Percentiles rank a stretch among this genome's conserved stretches.
Evolutionary conservation across 306 rosid genomes (phyloP).

Genomic region (Potentilla sterilis): DNA sequence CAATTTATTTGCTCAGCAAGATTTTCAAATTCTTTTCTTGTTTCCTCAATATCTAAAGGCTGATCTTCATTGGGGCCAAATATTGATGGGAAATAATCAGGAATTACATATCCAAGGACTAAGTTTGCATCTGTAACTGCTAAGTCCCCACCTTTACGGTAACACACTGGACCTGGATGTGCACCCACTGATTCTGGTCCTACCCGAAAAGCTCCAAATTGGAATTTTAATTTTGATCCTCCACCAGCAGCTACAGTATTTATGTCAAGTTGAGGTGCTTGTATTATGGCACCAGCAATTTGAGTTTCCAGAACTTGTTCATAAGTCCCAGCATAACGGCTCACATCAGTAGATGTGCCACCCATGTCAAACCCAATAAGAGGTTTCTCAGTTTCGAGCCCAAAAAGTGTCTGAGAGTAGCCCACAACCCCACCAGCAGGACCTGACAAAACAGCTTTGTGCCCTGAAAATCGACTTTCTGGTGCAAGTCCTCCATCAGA

Average conservation of each 20-base stretch:
- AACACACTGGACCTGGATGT: slow-evolving; percentile 96
- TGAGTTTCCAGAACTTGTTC: slow-evolving; percentile 95
- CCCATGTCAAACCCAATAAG: slow-evolving; percentile 98
- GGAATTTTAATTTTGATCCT: slow-evolving; percentile 88
- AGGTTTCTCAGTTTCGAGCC: slow-evolving; percentile 78
- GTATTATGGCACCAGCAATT: slow-evolving; percentile 88
- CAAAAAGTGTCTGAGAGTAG: slow-evolving; percentile 87
- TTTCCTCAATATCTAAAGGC: slow-evolving; percentile 68
- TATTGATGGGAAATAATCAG: slow-evolving; percentile 87
- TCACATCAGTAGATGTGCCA: slow-evolving; percentile 96
- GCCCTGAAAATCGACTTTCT: slow-evolving; percentile 87
- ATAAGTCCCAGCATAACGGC: slow-evolving; percentile 87
- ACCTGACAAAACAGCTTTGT: slow-evolving; percentile 89
- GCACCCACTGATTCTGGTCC: slow-evolving; percentile 99
- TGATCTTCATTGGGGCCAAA: slow-evolving; percentile 83
- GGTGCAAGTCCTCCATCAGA: slow-evolving; percentile 99
- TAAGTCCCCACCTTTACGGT: slow-evolving; percentile 88
- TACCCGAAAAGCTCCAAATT: slow-evolving; percentile 76
- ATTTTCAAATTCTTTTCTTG: slow-evolving; percentile 66
- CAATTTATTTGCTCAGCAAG: slow-evolving; percentile 70
- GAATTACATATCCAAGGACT: slow-evolving; percentile 79
- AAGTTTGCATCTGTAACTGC: slow-evolving; percentile 96
- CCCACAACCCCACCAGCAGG: slow-evolving; percentile 99
- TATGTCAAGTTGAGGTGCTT: slow-evolving; percentile 95
- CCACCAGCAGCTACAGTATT: slow-evolving; percentile 99